These are phyloP conservation scores for Annulohypoxylon truncatum DNA, from an alignment of 2,329 filamentous ascomycete species.

Conservation along the genomic window DNA sequence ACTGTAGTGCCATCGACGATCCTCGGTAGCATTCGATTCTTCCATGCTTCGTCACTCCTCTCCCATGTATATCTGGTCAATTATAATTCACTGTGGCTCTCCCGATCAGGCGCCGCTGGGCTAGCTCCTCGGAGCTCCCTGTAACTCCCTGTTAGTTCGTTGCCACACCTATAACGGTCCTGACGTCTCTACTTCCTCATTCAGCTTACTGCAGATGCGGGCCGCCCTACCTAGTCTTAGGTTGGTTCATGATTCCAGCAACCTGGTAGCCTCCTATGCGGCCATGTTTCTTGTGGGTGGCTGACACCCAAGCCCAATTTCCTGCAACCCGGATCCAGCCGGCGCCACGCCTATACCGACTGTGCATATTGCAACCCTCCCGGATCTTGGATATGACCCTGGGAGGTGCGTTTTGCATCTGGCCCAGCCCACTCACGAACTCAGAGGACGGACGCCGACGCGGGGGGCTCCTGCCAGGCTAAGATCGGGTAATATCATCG, in stretches of 20 bases:
- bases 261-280: slow-evolving; percentile 41
- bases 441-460: slow-evolving; percentile 27
- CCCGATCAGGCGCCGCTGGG: slow-evolving; percentile 25
- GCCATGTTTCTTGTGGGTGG: slow-evolving; percentile 31
- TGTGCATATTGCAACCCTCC: slow-evolving; percentile 43
- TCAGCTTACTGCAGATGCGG: slow-evolving; percentile 47
- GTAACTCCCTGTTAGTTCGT: slow-evolving; percentile 23
- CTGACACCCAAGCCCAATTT: slow-evolving; percentile 26
- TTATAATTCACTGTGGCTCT: background rate
- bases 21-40: slow-evolving; percentile 10
- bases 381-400: slow-evolving; percentile 41
- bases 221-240: slow-evolving; percentile 31
- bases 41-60: slow-evolving; percentile 10
- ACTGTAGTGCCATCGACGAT: background rate
- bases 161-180: slow-evolving; percentile 37
- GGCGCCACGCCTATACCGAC: slow-evolving; percentile 36
- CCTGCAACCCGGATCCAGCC: slow-evolving; percentile 40
- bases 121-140: slow-evolving; percentile 24
- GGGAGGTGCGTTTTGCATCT: slow-evolving; percentile 44
- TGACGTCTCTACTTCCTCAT: slow-evolving; percentile 45
- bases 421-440: slow-evolving; percentile 39
- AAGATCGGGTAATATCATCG: slow-evolving; percentile 43
- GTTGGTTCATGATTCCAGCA: slow-evolving; percentile 38
- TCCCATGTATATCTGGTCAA: slow-evolving; percentile 5
- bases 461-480: slow-evolving; percentile 40